phyloP scores from a whole-genome alignment of 1,139 yeast species.

The Candida buenavistaensis region DNA sequence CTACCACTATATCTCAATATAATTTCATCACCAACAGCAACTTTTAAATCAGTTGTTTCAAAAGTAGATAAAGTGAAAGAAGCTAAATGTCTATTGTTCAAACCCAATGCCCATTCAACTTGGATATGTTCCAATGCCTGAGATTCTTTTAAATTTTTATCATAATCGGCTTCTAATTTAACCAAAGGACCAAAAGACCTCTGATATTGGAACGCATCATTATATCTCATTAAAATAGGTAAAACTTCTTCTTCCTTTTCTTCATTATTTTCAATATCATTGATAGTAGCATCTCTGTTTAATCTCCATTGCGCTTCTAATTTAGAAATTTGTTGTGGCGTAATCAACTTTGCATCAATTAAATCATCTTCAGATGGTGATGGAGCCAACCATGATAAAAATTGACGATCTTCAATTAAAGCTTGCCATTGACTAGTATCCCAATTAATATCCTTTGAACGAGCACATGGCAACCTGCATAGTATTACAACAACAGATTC shows the following conservation, averaged over 20 bases:
- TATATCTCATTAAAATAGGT: slow-evolving; percentile 75
- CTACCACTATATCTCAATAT: slow-evolving; percentile 58
- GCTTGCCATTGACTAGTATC: slow-evolving; percentile 90
- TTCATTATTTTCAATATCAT: slow-evolving; percentile 50
- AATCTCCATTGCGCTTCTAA: slow-evolving; percentile 83
- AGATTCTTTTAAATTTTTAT: slow-evolving; percentile 71
- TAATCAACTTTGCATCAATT: slow-evolving; percentile 52
- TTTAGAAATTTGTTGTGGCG: slow-evolving; percentile 66
- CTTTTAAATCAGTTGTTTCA: slow-evolving; percentile 65
- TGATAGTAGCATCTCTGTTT: slow-evolving; percentile 66
- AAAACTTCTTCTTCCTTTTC: slow-evolving; percentile 55
- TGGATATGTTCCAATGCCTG: slow-evolving; percentile 75
- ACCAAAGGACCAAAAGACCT: slow-evolving; percentile 83
- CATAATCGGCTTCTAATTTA: slow-evolving; percentile 78
- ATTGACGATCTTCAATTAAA: slow-evolving; percentile 73
- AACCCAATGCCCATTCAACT: slow-evolving; percentile 73
- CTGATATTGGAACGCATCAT: slow-evolving; percentile 86
- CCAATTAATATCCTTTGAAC: slow-evolving; percentile 74
- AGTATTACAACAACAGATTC: slow-evolving; percentile 85
- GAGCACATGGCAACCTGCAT: slow-evolving; percentile 90
- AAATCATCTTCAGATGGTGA: slow-evolving; percentile 65
- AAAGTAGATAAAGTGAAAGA: slow-evolving; percentile 67
- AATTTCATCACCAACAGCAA: slow-evolving; percentile 88
- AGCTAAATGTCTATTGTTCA: slow-evolving; percentile 66
- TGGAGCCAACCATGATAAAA: slow-evolving; percentile 80